phyloP scores from a whole-genome alignment of 2,329 filamentous ascomycete genomes.

The Diplodia mutila region DNA sequence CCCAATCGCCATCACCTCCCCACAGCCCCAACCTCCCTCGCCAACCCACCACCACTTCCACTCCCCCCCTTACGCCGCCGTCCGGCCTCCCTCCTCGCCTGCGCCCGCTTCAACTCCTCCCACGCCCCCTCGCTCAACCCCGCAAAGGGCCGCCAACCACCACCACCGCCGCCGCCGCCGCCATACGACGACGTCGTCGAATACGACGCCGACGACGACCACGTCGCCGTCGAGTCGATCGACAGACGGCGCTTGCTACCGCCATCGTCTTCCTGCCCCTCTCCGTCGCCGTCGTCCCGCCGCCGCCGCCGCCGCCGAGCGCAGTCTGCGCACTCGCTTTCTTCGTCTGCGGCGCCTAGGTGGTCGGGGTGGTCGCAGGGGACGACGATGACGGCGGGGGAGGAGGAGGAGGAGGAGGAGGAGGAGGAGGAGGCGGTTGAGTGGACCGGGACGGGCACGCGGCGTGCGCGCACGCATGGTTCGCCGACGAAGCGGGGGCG shows the following conservation, averaged over 20 bases:
- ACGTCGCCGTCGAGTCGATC: neutral
- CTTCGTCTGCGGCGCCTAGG: neutral
- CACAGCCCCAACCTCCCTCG: no score
- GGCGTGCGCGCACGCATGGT: conserved; percentile 37
- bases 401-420: neutral
- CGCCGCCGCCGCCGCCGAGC: neutral
- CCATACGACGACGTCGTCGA: neutral
- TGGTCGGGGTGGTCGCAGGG: neutral
- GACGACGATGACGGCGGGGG: neutral
- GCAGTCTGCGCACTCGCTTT: neutral
- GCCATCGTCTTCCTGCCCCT: no score
- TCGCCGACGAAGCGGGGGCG: conserved; percentile 34
- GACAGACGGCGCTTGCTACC: neutral
- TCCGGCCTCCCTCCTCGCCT: neutral
- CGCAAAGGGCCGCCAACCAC: neutral
- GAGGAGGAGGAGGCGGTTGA: neutral
- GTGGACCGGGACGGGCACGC: neutral
- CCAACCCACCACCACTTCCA: neutral
- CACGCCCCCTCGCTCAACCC: neutral
- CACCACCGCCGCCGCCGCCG: no score
- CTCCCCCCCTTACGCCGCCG: neutral
- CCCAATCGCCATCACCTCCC: neutral
- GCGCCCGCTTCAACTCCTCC: neutral
- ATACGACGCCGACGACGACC: neutral
- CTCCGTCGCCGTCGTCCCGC: neutral